Conservation (phyloP, 179 eudicot species). For the Actinidia arguta region DNA sequence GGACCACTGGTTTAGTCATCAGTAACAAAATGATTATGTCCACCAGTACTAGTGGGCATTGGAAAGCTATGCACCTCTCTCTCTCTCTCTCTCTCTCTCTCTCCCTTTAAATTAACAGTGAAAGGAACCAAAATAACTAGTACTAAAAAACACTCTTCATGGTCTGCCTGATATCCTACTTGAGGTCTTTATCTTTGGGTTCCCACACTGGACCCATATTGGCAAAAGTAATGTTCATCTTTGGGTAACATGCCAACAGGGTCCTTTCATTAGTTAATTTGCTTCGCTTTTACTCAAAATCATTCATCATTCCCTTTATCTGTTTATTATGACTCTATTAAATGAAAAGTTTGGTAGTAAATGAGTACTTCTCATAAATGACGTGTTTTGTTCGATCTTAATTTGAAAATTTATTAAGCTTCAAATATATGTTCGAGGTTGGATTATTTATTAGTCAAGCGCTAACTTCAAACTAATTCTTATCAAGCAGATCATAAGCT, state of each 20-base stretch:
- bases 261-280: too few relatives aligned
- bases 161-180: neutral
- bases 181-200: neutral
- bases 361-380: constrained; percentile 11
- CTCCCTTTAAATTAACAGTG: constrained; percentile 1
- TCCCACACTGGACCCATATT: constrained; percentile 11
- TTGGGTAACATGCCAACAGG: constrained; percentile 24
- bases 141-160: neutral
- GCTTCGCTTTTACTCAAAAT: constrained; percentile 2
- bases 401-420: too few relatives aligned
- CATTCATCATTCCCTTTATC: neutral
- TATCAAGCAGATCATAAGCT: too few relatives aligned
- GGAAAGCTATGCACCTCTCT: neutral
- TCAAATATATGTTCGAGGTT: too few relatives aligned
- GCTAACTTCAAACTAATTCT: too few relatives aligned
- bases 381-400: too few relatives aligned
- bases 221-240: neutral
- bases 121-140: neutral
- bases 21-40: constrained; percentile 15
- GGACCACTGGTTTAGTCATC: too few relatives aligned
- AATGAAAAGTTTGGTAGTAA: too few relatives aligned
- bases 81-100: too few relatives aligned
- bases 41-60: constrained; percentile 11
- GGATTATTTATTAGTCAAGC: too few relatives aligned
- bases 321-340: too few relatives aligned